Evolutionary conservation across 805 yeast genomes (phyloP).

Genomic region (Candida tibetensis): DNA sequence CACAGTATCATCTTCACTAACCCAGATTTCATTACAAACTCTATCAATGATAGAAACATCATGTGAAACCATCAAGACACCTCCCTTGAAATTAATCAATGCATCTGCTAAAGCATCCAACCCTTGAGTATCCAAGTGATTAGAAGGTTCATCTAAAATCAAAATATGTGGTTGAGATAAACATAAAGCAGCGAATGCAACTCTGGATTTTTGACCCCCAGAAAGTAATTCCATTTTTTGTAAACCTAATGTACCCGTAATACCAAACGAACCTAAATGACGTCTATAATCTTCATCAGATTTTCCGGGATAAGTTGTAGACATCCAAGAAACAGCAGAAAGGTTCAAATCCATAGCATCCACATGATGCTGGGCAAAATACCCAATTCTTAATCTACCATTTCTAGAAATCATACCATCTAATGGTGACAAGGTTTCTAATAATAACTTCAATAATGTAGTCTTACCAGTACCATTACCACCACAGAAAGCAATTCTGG

Average conservation of each 20-base stretch:
- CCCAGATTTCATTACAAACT: slow-evolving; percentile 95
- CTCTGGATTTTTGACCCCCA: slow-evolving; percentile 98
- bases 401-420: slow-evolving; percentile 79
- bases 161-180: slow-evolving; percentile 86
- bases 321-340: slow-evolving; percentile 94
- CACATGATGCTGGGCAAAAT: slow-evolving; percentile 97
- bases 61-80: slow-evolving; percentile 96
- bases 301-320: slow-evolving; percentile 84
- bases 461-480: slow-evolving; percentile 99
- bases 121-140: slow-evolving; percentile 98
- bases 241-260: slow-evolving; percentile 88
- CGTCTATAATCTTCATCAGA: slow-evolving; percentile 96
- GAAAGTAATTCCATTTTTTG: slow-evolving; percentile 87
- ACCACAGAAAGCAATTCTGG: slow-evolving; percentile 95
- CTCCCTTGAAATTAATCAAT: slow-evolving; percentile 84
- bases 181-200: slow-evolving; percentile 95
- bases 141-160: slow-evolving; percentile 95
- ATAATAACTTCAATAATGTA: slow-evolving; percentile 80
- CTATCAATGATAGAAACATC: slow-evolving; percentile 87
- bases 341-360: slow-evolving; percentile 89
- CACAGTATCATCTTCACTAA: slow-evolving; percentile 83
- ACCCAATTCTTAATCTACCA: slow-evolving; percentile 87
- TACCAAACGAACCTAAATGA: slow-evolving; percentile 95
- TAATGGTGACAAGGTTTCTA: slow-evolving; percentile 72
- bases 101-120: slow-evolving; percentile 94